Evolutionary conservation across 179 eudicot species (phyloP).

Genomic region (Vitellaria paradoxa): DNA sequence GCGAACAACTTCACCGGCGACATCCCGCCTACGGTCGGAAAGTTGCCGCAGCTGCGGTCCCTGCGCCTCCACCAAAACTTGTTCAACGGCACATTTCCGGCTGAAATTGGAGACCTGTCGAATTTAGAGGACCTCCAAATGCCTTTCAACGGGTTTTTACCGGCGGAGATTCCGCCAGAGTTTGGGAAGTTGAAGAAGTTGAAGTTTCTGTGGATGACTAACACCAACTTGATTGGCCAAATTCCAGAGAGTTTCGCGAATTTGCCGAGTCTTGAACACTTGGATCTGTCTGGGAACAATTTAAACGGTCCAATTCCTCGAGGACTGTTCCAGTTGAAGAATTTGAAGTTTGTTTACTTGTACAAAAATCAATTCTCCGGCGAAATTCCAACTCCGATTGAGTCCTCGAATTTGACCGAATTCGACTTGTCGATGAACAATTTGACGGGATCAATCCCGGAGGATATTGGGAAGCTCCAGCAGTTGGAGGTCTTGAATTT

Average conservation of each 20-base stretch:
- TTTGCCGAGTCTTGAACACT: conserved; percentile 29
- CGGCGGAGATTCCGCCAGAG: conserved; percentile 42
- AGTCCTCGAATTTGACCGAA: conserved; percentile 26
- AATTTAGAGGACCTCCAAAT: conserved; percentile 39
- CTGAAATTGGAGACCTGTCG: conserved; percentile 51
- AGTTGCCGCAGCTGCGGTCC: conserved; percentile 32
- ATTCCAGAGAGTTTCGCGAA: conserved; percentile 36
- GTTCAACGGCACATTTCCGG: conserved; percentile 62
- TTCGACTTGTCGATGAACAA: conserved; percentile 47
- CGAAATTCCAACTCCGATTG: conserved; percentile 44
- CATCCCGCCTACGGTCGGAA: conserved; percentile 58
- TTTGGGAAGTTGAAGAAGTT: conserved; percentile 51
- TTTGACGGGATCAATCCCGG: conserved; percentile 50
- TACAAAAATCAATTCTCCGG: conserved; percentile 53
- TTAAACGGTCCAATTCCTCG: conserved; percentile 59
- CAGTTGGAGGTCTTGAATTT: conserved; percentile 37
- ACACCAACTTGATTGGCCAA: conserved; percentile 39
- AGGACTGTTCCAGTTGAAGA: conserved; percentile 52
- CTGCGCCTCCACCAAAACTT: conserved; percentile 37
- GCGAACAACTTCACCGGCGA: conserved; percentile 71
- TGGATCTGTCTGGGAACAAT: conserved; percentile 47
- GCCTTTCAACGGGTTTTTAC: conserved; percentile 44
- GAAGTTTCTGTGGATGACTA: conserved; percentile 43
- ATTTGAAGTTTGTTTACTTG: conserved; percentile 46
- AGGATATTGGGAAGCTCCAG: conserved; percentile 42